These are phyloP conservation scores for Tephrocybe sp. DNA, from an alignment of 768 basidiomycete species.

Conservation along the genomic window DNA sequence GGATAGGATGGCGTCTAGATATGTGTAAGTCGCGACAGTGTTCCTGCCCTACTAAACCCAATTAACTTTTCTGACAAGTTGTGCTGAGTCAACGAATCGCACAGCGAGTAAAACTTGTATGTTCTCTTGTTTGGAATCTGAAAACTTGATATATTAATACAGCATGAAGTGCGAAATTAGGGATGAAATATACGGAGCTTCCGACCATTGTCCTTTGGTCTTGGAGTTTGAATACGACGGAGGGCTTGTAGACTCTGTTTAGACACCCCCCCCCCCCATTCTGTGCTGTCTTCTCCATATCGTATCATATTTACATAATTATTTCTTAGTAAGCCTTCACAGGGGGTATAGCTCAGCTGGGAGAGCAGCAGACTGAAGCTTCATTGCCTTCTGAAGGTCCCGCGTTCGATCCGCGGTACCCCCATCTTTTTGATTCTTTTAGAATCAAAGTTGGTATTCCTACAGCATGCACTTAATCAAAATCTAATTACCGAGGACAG, in stretches of 20 bases:
- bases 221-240: slow-evolving; percentile 43
- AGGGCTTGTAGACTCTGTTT: background rate
- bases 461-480: too few species aligned
- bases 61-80: slow-evolving; percentile 38
- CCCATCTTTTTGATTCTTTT: slow-evolving; percentile 35
- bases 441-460: too few species aligned
- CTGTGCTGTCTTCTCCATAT: too few species aligned
- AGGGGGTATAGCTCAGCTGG: slow-evolving; percentile 64
- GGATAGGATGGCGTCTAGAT: slow-evolving; percentile 86
- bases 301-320: background rate
- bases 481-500: too few species aligned
- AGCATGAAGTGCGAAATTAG: slow-evolving; percentile 71
- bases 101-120: slow-evolving; percentile 58
- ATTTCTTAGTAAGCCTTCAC: too few species aligned
- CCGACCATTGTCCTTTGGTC: slow-evolving; percentile 81
- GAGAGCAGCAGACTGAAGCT: slow-evolving; percentile 70
- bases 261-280: too few species aligned
- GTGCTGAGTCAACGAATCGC: slow-evolving; percentile 70
- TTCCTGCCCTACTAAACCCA: background rate
- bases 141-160: background rate
- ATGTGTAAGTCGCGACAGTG: slow-evolving; percentile 52
- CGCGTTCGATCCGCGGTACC: slow-evolving; percentile 75
- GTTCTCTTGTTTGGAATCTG: slow-evolving; percentile 7
- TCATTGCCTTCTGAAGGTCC: slow-evolving; percentile 55
- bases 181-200: slow-evolving; percentile 82